A percentile compares a stretch with the other conserved stretches of the same genome.
Evolutionary conservation across 169 alveolate genomes (phyloP).

Genomic region (Plasmodium malariae): DNA sequence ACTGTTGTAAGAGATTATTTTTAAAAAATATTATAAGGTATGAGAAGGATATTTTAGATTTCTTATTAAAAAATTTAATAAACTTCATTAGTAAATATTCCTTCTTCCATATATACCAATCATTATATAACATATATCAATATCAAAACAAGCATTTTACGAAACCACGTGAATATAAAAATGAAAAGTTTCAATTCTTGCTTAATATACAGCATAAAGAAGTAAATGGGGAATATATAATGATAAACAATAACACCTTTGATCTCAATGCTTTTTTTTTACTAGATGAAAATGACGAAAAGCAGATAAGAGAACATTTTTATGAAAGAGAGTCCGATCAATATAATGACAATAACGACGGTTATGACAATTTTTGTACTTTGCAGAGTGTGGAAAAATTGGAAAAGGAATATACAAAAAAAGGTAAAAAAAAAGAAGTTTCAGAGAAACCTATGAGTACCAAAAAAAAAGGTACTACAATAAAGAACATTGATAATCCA

Average conservation of each 20-base stretch:
- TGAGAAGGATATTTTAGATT: constrained; percentile 60
- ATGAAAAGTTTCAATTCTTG: constrained; percentile 20
- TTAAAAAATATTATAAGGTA: constrained; percentile 74
- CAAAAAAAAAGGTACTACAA: constrained; percentile 8
- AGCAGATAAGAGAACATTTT: constrained; percentile 27
- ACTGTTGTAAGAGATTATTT: constrained; percentile 55
- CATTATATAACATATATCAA: constrained; percentile 66
- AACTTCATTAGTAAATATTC: constrained; percentile 70
- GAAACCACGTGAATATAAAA: constrained; percentile 10
- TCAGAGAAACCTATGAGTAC: not conserved
- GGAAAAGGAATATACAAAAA: not conserved
- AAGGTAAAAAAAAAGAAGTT: not conserved
- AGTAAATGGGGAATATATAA: constrained; percentile 2
- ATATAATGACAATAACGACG: not conserved
- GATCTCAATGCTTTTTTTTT: not conserved
- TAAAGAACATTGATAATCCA: not conserved
- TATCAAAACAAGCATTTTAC: constrained; percentile 40
- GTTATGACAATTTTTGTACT: not conserved
- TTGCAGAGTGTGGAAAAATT: not conserved
- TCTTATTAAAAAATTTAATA: constrained; percentile 68
- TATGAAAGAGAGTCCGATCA: not conserved
- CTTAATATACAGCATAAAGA: constrained; percentile 8
- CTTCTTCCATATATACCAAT: constrained; percentile 32
- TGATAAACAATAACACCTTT: constrained; percentile 56
- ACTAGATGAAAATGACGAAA: constrained; percentile 71